phyloP scores from a whole-genome alignment of 768 basidiomycete genomes.

The Crassisporium funariophilum region DNA sequence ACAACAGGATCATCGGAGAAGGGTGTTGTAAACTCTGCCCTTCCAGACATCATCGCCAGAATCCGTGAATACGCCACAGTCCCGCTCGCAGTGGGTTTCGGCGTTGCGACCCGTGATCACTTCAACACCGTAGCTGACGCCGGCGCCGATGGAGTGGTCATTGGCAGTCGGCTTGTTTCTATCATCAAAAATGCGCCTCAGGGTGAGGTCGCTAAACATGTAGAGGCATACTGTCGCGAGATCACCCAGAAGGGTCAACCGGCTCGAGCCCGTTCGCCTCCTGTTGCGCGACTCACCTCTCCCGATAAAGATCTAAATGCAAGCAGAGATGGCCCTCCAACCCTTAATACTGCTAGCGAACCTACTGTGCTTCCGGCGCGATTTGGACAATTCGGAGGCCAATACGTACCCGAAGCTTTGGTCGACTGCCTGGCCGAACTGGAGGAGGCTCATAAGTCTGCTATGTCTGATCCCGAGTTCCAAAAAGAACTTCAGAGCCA shows the following conservation, averaged over 20 bases:
- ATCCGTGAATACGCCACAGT: conserved; percentile 78
- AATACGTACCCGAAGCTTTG: conserved; percentile 96
- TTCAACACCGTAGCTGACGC: conserved; percentile 83
- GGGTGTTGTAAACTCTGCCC: conserved; percentile 67
- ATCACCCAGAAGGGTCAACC: conserved; percentile 52
- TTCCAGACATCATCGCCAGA: conserved; percentile 83
- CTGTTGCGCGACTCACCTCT: conserved; percentile 26
- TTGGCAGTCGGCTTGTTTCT: conserved; percentile 84
- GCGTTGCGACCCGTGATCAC: conserved; percentile 87
- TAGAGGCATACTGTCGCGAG: conserved; percentile 75
- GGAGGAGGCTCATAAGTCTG: conserved; percentile 86
- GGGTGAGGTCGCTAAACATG: conserved; percentile 49
- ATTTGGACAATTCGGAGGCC: conserved; percentile 96
- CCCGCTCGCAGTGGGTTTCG: conserved; percentile 95
- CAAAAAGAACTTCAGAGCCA: conserved; percentile 88
- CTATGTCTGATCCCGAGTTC: conserved; percentile 86
- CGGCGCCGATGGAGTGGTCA: conserved; percentile 94
- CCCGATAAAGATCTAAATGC: conserved; percentile 25
- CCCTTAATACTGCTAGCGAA: conserved; percentile 33
- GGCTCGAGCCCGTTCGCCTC: conserved; percentile 36
- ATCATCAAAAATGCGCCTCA: conserved; percentile 70
- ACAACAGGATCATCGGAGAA: conserved; percentile 90
- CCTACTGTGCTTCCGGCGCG: conserved; percentile 66
- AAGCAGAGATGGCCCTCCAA: conserved; percentile 30
- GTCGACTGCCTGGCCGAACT: conserved; percentile 91